Conservation (phyloP, 257 asterid species). For the Ligustrum vulgare region DNA sequence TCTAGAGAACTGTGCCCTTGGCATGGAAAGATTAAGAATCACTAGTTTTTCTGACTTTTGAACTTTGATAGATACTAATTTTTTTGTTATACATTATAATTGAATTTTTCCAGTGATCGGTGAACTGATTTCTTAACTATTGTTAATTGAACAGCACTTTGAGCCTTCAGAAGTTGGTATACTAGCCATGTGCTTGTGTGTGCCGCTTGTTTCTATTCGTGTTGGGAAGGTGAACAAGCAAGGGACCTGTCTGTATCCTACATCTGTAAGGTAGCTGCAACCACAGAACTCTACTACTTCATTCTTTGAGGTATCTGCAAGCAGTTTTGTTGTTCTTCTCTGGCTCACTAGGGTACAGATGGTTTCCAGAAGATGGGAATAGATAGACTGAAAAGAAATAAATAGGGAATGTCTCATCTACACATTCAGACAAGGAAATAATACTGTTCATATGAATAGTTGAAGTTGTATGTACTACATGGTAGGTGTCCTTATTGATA, state of each 20-base stretch:
- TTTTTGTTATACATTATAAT: background rate
- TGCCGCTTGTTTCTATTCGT: conserved; percentile 87
- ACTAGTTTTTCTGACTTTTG: background rate
- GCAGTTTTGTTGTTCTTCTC: background rate
- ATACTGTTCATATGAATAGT: background rate
- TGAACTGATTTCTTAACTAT: conserved; percentile 1
- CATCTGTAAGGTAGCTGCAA: conserved; percentile 64
- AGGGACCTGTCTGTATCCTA: conserved; percentile 68
- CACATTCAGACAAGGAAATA: background rate
- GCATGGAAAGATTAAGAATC: background rate
- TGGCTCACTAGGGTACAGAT: background rate
- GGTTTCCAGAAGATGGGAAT: background rate
- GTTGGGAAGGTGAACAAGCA: conserved; percentile 82
- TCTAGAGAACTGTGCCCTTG: background rate
- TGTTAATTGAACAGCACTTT: conserved; percentile 55
- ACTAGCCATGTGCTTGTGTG: conserved; percentile 89
- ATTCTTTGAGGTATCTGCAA: background rate
- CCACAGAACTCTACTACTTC: conserved; percentile 1
- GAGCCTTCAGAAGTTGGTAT: conserved; percentile 88
- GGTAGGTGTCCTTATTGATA: background rate
- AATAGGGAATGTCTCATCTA: background rate
- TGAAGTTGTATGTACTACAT: background rate
- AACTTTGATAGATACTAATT: background rate
- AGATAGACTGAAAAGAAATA: background rate
- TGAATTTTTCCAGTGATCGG: background rate